phyloP scores from a whole-genome alignment of 345 rosid species.

The Abelmoschus esculentus region DNA sequence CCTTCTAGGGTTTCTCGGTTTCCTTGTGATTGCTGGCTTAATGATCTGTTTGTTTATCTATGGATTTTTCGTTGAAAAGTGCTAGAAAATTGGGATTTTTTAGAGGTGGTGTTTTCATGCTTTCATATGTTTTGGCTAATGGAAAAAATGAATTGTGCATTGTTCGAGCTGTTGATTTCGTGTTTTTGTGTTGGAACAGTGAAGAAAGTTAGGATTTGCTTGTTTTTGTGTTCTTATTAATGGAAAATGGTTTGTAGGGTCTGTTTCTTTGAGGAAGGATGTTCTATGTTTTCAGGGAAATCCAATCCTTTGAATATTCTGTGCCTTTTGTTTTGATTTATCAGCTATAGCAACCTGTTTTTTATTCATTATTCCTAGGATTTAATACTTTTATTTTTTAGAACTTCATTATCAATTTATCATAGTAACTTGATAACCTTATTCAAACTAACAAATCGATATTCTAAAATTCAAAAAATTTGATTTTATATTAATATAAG shows the following conservation, averaged over 20 bases:
- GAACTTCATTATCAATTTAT: not conserved
- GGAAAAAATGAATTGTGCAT: not conserved
- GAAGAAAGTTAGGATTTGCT: not conserved
- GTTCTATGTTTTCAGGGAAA: not conserved
- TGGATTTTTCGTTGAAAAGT: not conserved
- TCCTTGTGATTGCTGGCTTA: not conserved
- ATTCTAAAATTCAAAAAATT: not conserved
- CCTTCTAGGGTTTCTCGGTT: conserved; percentile 7
- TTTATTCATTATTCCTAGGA: not conserved
- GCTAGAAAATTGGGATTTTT: not conserved
- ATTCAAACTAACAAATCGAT: not conserved
- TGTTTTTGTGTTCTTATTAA: not conserved
- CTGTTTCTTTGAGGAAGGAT: not conserved
- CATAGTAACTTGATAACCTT: not conserved
- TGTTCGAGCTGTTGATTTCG: not conserved
- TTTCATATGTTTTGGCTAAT: not conserved
- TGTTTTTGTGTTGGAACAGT: not conserved
- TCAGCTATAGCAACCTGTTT: no score
- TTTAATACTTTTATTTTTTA: not conserved
- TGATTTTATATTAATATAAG: not conserved
- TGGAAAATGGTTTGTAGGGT: not conserved
- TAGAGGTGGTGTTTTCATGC: not conserved
- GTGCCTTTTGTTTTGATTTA: not conserved
- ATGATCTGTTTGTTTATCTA: conserved; percentile 7
- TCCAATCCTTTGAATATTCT: no score